Percentiles rank a stretch among this genome's conserved stretches.
Evolutionary conservation across 441 rosid genomes (phyloP).

Genomic region (Pelargonium australe): DNA sequence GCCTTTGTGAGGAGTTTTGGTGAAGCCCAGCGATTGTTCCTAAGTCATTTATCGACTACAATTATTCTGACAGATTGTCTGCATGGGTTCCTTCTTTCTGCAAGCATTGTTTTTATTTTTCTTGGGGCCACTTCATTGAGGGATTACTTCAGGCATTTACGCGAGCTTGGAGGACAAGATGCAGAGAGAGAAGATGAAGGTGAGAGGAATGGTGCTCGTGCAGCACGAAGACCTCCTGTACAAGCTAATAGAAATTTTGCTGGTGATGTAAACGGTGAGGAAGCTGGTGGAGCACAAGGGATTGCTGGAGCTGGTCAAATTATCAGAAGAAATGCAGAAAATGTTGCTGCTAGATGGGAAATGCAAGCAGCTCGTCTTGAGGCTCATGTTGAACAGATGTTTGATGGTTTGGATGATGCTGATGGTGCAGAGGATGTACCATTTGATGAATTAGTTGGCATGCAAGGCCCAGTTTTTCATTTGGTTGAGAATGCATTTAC

Average conservation of each 20-base stretch:
- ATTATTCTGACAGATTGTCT: constrained; percentile 90
- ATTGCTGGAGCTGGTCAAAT: constrained; percentile 73
- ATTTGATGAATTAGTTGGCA: constrained; percentile 96
- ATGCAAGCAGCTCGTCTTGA: constrained; percentile 98
- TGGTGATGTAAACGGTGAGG: constrained; percentile 78
- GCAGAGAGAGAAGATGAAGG: constrained; percentile 92
- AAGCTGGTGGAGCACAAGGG: constrained; percentile 71
- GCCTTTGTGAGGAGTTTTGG: constrained; percentile 88
- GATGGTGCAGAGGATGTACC: constrained; percentile 99
- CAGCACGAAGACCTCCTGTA: constrained; percentile 63
- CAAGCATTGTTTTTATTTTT: constrained; percentile 93
- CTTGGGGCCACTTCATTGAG: constrained; percentile 97
- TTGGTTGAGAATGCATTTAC: constrained; percentile 99
- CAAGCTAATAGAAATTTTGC: constrained; percentile 73
- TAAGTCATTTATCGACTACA: constrained; percentile 86
- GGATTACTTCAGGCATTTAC: constrained; percentile 92
- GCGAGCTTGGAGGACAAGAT: constrained; percentile 94
- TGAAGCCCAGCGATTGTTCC: constrained; percentile 89
- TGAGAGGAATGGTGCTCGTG: constrained; percentile 86
- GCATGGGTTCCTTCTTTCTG: constrained; percentile 97
- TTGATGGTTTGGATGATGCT: constrained; percentile 97
- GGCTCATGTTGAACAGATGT: constrained; percentile 98
- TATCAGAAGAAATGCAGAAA: constrained; percentile 83
- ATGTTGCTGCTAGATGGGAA: constrained; percentile 95
- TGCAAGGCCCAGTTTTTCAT: constrained; percentile 99